phyloP scores from a whole-genome alignment of 768 basidiomycete species.

The Tricholoma saponaceum region DNA sequence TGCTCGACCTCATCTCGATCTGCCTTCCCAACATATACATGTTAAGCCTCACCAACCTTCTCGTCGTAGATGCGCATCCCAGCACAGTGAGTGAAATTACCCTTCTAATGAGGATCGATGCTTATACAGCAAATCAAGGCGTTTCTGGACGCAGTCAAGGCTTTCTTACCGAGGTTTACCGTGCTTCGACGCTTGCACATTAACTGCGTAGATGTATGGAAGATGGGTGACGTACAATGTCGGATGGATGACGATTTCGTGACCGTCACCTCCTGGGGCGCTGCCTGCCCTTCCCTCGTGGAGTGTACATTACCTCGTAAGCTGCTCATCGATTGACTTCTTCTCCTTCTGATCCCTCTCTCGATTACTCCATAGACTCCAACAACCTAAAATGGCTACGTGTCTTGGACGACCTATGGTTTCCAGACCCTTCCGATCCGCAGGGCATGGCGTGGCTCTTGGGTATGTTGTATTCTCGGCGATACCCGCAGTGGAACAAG shows the following conservation, averaged over 20 bases:
- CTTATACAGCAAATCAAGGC: constrained; percentile 6
- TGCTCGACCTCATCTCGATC: constrained; percentile 29
- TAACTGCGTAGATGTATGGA: constrained; percentile 29
- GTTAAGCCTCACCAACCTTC: constrained; percentile 32
- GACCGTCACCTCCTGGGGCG: constrained; percentile 34
- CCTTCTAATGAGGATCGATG: not conserved
- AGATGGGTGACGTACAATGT: constrained; percentile 22
- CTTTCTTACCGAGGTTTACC: constrained; percentile 26
- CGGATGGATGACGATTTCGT: constrained; percentile 30
- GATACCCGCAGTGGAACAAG: constrained; percentile 18
- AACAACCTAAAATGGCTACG: constrained; percentile 15
- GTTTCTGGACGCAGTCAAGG: constrained; percentile 24
- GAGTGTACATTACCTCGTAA: constrained; percentile 34
- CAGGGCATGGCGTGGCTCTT: constrained; percentile 21
- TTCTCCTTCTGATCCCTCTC: not conserved
- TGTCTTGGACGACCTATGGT: constrained; percentile 12
- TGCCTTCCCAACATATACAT: constrained; percentile 29
- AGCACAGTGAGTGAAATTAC: constrained; percentile 21
- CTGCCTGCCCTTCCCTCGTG: constrained; percentile 28
- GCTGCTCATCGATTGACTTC: constrained; percentile 2
- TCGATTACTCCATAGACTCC: constrained; percentile 2
- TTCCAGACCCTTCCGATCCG: constrained; percentile 24
- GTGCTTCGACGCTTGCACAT: constrained; percentile 27
- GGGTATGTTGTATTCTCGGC: constrained; percentile 16
- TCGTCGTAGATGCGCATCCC: constrained; percentile 27